Percentiles rank a stretch among this genome's conserved stretches.
Evolutionary conservation across 2,329 filamentous ascomycete genomes (phyloP).

Genomic region (Rasamsonia emersonii): DNA sequence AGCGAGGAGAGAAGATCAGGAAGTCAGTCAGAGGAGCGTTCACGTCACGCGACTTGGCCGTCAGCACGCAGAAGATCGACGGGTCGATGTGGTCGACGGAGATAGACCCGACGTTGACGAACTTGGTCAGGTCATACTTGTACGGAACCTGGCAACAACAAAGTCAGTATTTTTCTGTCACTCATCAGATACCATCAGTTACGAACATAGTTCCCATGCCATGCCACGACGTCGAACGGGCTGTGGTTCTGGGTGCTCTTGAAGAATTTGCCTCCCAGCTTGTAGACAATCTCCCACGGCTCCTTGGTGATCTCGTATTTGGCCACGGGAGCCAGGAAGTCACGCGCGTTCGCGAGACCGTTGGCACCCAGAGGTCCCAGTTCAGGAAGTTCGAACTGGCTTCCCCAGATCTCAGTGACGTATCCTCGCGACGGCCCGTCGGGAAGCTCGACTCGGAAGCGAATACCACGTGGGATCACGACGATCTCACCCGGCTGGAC

Average conservation of each 20-base stretch:
- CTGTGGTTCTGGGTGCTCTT: slow-evolving; percentile 53
- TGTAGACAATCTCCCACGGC: slow-evolving; percentile 52
- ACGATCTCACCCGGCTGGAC: slow-evolving; percentile 61
- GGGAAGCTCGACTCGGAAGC: slow-evolving; percentile 53
- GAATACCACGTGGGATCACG: slow-evolving; percentile 58
- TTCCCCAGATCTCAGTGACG: slow-evolving; percentile 58
- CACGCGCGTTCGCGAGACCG: slow-evolving; percentile 55
- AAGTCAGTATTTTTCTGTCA: neutral
- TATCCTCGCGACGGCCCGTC: slow-evolving; percentile 56
- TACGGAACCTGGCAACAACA: slow-evolving; percentile 22
- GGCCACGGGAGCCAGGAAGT: slow-evolving; percentile 57
- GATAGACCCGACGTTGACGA: slow-evolving; percentile 32
- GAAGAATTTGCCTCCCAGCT: slow-evolving; percentile 55
- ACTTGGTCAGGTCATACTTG: slow-evolving; percentile 35
- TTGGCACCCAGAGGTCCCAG: slow-evolving; percentile 59
- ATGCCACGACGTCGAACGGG: slow-evolving; percentile 63
- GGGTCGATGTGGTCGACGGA: slow-evolving; percentile 34
- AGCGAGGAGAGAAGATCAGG: slow-evolving; percentile 32
- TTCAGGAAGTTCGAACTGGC: slow-evolving; percentile 57
- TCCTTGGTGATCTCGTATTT: slow-evolving; percentile 48
- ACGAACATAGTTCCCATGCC: slow-evolving; percentile 57
- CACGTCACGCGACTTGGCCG: slow-evolving; percentile 29
- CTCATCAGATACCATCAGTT: neutral
- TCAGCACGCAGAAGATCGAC: slow-evolving; percentile 33
- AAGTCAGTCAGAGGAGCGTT: slow-evolving; percentile 29